Base-by-base conservation (phyloP, 2,329 filamentous ascomycete genomes). In the Hypoxylon sp. region DNA sequence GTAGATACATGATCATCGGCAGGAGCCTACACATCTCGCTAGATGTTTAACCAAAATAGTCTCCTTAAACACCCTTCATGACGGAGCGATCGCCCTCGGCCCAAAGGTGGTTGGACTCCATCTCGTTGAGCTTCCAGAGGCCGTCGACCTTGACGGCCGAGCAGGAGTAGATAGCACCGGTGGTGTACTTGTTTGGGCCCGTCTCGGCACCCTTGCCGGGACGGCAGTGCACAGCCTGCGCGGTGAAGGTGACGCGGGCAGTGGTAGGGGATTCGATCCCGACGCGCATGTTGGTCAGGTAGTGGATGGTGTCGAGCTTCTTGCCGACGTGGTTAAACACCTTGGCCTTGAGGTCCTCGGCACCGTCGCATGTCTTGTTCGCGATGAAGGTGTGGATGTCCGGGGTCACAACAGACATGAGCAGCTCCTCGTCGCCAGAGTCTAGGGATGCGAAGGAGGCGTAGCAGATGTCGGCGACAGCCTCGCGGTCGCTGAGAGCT, bases 251-350 rank as follows among this genome's bases (percentile, higher is more conserved):
- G 7, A 42, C 27, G 26, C 17, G 16, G 17, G 38, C 38, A 1
- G 26, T 25, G n/a, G 38, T 42, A n/a, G 38, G 17, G 26, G 38
- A 15, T 26, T 42, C 38, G 38, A 42, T 8, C 26, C 38, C 32
- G 27, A 42, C 17, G 38, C 38, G 38, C 26, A 42, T 42, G 38
- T 42, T 42, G 38, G 38, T 42, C 16, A 42, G 38, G 38, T 42
- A 42, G 38, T 42, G 38, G 17, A 42, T 16, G 1, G 38, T 42
- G 26, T 42, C 38, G 38, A 42, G 17, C 36, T 29, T 27, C n/a
- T n/a, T 25, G 23, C 23, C 23, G 26, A 42, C 26, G n/a, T 31
- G 11, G n/a, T 42, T 17, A n/a, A 23, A 42, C 27, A 42, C 38
- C 38, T 42, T 42, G 26, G 38, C 26, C 26, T 41, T 41, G 37